Evolutionary conservation across 2,329 filamentous ascomycete species (phyloP).

Genomic region (Echinosphaeria canescens): DNA sequence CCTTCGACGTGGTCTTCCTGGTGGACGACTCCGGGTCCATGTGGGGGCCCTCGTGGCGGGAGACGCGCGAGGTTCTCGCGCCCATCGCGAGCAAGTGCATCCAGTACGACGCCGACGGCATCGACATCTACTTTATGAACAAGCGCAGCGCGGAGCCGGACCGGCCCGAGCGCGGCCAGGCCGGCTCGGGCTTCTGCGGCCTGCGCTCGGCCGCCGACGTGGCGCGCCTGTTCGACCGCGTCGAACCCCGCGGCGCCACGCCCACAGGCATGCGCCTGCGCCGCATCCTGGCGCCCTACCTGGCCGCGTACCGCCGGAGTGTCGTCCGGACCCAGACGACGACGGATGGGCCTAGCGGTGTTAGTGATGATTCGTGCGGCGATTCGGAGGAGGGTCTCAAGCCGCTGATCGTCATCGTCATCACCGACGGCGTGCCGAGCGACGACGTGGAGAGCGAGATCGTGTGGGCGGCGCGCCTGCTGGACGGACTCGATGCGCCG

Average conservation of each 20-base stretch:
- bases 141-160: constrained; percentile 13
- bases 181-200: constrained; percentile 42
- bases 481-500: constrained; percentile 48
- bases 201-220: constrained; percentile 37
- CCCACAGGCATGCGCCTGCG: constrained; percentile 54
- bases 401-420: constrained; percentile 77
- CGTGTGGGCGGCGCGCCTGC: constrained; percentile 39
- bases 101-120: constrained; percentile 56
- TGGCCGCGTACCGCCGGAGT: constrained; percentile 6
- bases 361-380: no score
- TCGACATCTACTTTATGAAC: constrained; percentile 88
- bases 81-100: constrained; percentile 70
- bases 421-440: constrained; percentile 69
- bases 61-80: constrained; percentile 47
- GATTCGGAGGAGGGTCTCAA: constrained; percentile 27
- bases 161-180: constrained; percentile 12
- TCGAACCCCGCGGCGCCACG: constrained; percentile 44
- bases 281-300: constrained; percentile 52
- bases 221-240: constrained; percentile 43
- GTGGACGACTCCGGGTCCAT: constrained; percentile 90
- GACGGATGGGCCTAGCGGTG: no score
- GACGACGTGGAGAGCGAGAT: constrained; percentile 62
- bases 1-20: constrained; percentile 75
- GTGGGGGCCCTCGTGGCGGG: constrained; percentile 49
- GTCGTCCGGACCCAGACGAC: constrained; percentile 13